A percentile compares a stretch with the other conserved stretches of the same genome.
Conservation (phyloP, 2,329 filamentous ascomycete species). For the Coniochaeta sp. region DNA sequence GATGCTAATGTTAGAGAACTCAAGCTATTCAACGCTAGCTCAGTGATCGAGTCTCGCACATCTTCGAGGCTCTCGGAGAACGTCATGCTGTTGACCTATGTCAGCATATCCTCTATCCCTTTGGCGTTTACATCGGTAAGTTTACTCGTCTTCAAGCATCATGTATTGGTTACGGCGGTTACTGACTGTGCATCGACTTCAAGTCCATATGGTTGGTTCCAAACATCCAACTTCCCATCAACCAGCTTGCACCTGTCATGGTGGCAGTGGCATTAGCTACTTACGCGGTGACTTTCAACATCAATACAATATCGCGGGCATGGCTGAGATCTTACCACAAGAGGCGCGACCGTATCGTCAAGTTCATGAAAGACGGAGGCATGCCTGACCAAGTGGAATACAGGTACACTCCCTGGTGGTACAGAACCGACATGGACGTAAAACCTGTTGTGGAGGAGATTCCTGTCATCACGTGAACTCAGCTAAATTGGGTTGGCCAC, state of each 20-base stretch:
- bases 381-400: too few relatives aligned
- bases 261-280: not conserved
- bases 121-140: not conserved
- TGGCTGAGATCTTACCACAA: not conserved
- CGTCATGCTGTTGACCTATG: not conserved
- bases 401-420: too few relatives aligned
- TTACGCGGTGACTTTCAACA: not conserved
- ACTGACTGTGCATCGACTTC: too few relatives aligned
- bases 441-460: too few relatives aligned
- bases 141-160: not conserved
- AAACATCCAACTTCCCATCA: not conserved
- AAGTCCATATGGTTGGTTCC: not conserved
- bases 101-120: not conserved
- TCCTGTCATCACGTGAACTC: too few relatives aligned
- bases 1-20: too few relatives aligned
- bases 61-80: not conserved
- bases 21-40: not conserved
- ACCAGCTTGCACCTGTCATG: not conserved
- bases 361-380: not conserved
- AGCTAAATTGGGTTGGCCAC: too few relatives aligned
- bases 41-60: not conserved
- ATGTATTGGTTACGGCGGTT: too few relatives aligned
- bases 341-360: not conserved
- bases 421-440: too few relatives aligned
- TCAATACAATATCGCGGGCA: not conserved